Evolutionary conservation across 371 early-diverging fungal genomes (phyloP), one percentile per base, ranked within the genome.

Genomic region (Zychaea mexicana): DNA sequence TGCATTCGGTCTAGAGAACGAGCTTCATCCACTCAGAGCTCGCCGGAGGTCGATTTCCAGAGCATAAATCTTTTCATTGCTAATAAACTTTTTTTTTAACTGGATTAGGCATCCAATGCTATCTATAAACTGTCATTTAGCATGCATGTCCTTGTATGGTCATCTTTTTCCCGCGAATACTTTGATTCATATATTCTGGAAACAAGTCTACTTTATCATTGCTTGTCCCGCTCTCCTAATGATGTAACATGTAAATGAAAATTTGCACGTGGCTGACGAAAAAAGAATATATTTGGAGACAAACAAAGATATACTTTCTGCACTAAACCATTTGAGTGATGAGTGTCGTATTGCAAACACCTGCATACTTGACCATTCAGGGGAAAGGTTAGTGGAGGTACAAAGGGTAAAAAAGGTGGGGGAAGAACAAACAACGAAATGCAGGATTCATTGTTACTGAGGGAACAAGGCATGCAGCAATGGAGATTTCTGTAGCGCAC

Each of bases 1-100:
- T 27, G 53, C 59, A 10, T 67, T 67, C 32, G 67, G 67, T 53
- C 10, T 39, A 7, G 36, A 55, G 7, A 62, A 53, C 33, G 67
- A 67, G 53, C 42, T 67, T 13, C 54, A 33, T n/a, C 58, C 62
- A 2, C 22, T 67, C 8, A 47, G 45, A 26, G 47, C 55, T n/a
- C 33, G 57, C 46, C 54, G 66, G 15, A 46, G 61, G 30, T 54
- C 63, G 17, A 38, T 63, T 4, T 24, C 22, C 24, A 22, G 22
- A 49, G 49, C 49, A 24, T 49, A 49, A 24, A 22, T n/a, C n/a
- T 22, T 49, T 22, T 49, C 49, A 49, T 49, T 49, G 49, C 49
- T 49, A 49, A 24, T 49, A 49, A 49, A 42, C 42, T 42, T 42
- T 42, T 42, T 42, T 42, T 42, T 42, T 42, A 17, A 42, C 42